Percentiles rank a stretch among this genome's conserved stretches.
Conservation (phyloP, 768 basidiomycete genomes). For the Phaeotremella skinneri region DNA sequence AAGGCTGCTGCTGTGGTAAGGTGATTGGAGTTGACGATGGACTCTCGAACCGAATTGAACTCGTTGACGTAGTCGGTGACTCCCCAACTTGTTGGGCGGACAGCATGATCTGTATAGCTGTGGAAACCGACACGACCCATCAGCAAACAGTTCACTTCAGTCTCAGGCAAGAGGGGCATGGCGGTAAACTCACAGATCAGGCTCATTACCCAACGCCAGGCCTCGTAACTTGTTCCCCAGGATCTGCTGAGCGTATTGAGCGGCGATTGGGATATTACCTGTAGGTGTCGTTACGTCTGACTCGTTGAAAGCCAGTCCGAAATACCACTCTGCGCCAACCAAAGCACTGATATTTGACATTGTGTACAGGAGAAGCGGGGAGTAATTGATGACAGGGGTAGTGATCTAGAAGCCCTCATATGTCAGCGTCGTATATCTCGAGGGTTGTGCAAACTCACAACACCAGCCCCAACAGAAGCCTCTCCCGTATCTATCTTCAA, state of each 20-base stretch:
- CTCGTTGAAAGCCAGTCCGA: slow-evolving; percentile 61
- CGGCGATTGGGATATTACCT: slow-evolving; percentile 58
- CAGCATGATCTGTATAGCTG: slow-evolving; percentile 48
- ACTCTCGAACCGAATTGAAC: slow-evolving; percentile 58
- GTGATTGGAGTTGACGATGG: slow-evolving; percentile 34
- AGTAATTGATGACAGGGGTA: slow-evolving; percentile 50
- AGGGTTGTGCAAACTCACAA: slow-evolving; percentile 21
- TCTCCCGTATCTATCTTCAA: slow-evolving; percentile 26
- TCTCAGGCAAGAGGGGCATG: background rate
- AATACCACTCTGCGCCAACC: slow-evolving; percentile 66
- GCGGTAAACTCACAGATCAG: slow-evolving; percentile 60
- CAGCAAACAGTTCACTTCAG: too few species aligned
- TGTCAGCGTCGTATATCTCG: background rate
- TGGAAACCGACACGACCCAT: background rate
- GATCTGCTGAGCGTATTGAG: slow-evolving; percentile 61
- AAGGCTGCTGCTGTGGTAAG: slow-evolving; percentile 58
- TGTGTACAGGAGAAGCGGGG: slow-evolving; percentile 55
- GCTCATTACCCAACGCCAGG: slow-evolving; percentile 72
- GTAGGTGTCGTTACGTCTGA: slow-evolving; percentile 51
- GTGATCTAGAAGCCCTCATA: slow-evolving; percentile 23
- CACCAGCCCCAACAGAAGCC: slow-evolving; percentile 14
- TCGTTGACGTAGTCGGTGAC: slow-evolving; percentile 58
- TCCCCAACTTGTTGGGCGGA: slow-evolving; percentile 42
- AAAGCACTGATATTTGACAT: slow-evolving; percentile 62
- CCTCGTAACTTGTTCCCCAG: slow-evolving; percentile 67